Evolutionary conservation across 2,329 filamentous ascomycete genomes (phyloP).

Genomic region (Aspergillus puulaauensis): DNA sequence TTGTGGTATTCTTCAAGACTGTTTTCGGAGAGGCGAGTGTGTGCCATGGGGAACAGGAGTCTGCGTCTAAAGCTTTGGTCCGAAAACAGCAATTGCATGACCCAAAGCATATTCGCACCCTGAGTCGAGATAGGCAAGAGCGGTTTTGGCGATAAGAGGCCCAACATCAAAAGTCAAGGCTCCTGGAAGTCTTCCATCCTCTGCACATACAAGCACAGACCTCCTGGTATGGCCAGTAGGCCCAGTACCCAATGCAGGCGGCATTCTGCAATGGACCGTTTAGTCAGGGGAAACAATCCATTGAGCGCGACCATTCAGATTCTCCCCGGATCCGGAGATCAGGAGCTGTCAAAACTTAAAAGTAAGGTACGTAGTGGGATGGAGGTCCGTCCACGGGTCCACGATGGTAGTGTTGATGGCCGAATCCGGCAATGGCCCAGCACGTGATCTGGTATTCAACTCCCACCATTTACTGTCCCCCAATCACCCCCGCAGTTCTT

Average conservation of each 20-base stretch:
- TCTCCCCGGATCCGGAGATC: neutral
- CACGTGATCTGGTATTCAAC: neutral
- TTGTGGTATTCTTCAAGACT: neutral
- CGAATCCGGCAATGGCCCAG: neutral
- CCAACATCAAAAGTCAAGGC: neutral
- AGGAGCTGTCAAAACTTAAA: neutral
- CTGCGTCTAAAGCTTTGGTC: neutral
- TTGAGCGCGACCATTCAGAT: neutral
- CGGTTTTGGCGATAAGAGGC: neutral
- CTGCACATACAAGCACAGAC: neutral
- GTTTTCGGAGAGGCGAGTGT: constrained; percentile 9
- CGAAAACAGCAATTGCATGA: neutral
- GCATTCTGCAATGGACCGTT: neutral
- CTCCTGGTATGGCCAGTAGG: neutral
- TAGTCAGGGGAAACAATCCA: neutral
- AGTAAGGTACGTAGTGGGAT: neutral
- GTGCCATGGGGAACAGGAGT: constrained; percentile 1
- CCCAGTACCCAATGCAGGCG: neutral
- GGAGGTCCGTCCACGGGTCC: too few relatives aligned
- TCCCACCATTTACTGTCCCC: neutral
- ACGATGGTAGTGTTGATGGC: neutral
- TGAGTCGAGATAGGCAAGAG: neutral
- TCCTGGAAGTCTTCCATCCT: neutral
- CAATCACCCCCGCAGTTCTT: neutral
- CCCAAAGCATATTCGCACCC: neutral